Evolutionary conservation across 2,329 filamentous ascomycete genomes (phyloP).

Genomic region (Diaporthe longicolla): DNA sequence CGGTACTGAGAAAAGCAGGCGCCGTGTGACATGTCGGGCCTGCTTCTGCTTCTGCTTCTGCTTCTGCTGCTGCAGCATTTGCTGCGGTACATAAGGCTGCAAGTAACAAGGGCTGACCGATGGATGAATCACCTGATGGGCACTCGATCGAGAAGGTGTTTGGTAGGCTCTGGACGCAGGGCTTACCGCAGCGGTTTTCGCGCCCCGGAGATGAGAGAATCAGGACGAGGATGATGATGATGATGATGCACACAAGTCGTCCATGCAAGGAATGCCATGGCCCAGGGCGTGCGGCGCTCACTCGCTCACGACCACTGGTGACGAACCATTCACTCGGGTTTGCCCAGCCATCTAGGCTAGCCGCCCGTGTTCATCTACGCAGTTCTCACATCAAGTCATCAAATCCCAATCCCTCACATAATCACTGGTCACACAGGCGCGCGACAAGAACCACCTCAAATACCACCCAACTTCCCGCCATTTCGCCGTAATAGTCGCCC

Average conservation of each 20-base stretch:
- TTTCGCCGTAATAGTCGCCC: not conserved
- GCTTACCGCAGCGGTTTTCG: not conserved
- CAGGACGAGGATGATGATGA: not conserved
- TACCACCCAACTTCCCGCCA: not conserved
- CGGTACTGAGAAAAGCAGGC: not conserved
- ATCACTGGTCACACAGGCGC: constrained; percentile 26
- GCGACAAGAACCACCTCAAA: not conserved
- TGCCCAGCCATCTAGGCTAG: not conserved
- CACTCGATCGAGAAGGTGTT: not conserved
- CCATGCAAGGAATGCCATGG: constrained; percentile 6
- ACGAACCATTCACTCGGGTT: not conserved
- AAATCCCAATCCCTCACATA: constrained; percentile 11
- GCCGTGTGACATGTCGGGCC: constrained; percentile 22
- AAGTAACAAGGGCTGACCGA: constrained; percentile 9
- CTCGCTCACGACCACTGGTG: not conserved
- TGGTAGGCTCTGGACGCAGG: not conserved
- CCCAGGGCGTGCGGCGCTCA: not conserved
- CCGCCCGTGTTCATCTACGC: not conserved
- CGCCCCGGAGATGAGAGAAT: not conserved
- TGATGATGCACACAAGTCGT: not conserved
- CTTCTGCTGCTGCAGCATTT: not conserved
- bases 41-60: not conserved
- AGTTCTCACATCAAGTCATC: constrained; percentile 8
- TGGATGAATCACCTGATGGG: constrained; percentile 17
- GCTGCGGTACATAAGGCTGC: constrained; percentile 29